Evolutionary conservation across 2,329 filamentous ascomycete genomes (phyloP), one percentile per base, ranked within the genome.

Genomic region (Epichloe sibirici): DNA sequence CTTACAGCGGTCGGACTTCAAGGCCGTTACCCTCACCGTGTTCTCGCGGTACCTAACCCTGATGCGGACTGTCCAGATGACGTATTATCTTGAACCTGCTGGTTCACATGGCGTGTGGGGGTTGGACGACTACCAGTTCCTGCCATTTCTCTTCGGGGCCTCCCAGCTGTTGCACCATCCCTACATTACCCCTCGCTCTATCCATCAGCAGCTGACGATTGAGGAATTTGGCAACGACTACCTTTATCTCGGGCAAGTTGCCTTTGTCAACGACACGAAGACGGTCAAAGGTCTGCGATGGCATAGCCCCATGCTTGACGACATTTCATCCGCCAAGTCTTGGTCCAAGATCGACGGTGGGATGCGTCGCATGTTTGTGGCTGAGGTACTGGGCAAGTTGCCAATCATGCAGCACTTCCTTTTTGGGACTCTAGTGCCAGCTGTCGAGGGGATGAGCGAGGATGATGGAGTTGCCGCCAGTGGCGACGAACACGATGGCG

Each of bases 391-490:
- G 49, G 83, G 86, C 35, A 98, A 98, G 69, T 67, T 98, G 52
- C 93, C 93, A 1, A 91, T 98, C 44, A 97, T 97, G 90, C 93
- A 98, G 70, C 94, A 98, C 67, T 98, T 98, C 61, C 65, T 98
- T 98, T 98, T 98, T 63, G 93, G 93, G 1, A 85, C 83, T 8
- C 69, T 98, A 49, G 76, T 98, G 2, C 85, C 88, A 0, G 89
- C 91, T 0, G 81, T 76, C 0, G 81, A 88, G 23, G 88, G 81
- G 1, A 97, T 98, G 93, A 86, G 81, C 56, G 77, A 74, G 46
- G 80, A 83, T 59, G 76, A 81, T 46, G 69, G 70, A 1, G 76
- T 72, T n/a, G 62, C 66, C 4, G 62, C 65, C 3, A 66, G 66
- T 4, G 73, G 75, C 43, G 77, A 76, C 11, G 73, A 73, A 31